Percentiles rank a stretch among this genome's conserved stretches.
Conservation (phyloP, 2,329 filamentous ascomycete genomes). For the Pseudogymnoascus sp. region DNA sequence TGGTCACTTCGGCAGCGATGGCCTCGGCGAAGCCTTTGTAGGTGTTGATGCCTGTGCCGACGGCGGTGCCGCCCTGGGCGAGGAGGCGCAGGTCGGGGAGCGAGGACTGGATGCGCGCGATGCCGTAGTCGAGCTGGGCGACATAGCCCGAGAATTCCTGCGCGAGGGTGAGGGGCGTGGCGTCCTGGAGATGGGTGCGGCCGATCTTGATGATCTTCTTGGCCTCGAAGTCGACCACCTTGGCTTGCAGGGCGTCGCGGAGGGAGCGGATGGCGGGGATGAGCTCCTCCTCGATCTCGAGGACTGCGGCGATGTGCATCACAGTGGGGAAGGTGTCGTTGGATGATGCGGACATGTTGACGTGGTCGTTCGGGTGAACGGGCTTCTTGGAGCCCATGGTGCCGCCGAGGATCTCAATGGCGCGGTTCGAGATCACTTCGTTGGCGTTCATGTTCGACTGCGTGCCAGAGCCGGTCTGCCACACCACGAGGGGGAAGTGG, state of each 20-base stretch:
- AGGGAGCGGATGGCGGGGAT: conserved; percentile 76
- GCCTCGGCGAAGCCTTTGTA: conserved; percentile 92
- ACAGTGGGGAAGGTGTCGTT: conserved; percentile 99
- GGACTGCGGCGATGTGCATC: conserved; percentile 97
- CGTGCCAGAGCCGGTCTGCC: conserved; percentile 97
- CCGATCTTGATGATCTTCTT: conserved; percentile 98
- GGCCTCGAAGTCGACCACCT: conserved; percentile 77
- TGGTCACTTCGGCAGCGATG: conserved; percentile 82
- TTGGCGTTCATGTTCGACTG: conserved; percentile 99
- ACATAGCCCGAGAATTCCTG: conserved; percentile 99
- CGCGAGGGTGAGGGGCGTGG: conserved; percentile 86
- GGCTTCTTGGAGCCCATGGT: conserved; percentile 95
- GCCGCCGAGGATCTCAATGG: conserved; percentile 94
- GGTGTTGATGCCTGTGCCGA: conserved; percentile 96
- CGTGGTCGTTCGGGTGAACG: conserved; percentile 98
- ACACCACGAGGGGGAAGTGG: conserved; percentile 97
- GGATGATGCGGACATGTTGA: conserved; percentile 97
- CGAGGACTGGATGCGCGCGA: conserved; percentile 74
- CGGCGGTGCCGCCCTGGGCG: conserved; percentile 92
- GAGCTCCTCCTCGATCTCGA: conserved; percentile 81
- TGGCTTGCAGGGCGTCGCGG: conserved; percentile 74
- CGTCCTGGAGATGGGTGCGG: conserved; percentile 93
- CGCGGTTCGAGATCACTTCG: conserved; percentile 98
- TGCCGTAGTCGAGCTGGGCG: conserved; percentile 83
- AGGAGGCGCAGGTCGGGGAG: conserved; percentile 79